A percentile compares a stretch with the other conserved stretches of the same genome.
These are phyloP conservation scores for Irpex rosettiformis DNA, from an alignment of 1,284 basidiomycete species.

Conservation along the genomic window DNA sequence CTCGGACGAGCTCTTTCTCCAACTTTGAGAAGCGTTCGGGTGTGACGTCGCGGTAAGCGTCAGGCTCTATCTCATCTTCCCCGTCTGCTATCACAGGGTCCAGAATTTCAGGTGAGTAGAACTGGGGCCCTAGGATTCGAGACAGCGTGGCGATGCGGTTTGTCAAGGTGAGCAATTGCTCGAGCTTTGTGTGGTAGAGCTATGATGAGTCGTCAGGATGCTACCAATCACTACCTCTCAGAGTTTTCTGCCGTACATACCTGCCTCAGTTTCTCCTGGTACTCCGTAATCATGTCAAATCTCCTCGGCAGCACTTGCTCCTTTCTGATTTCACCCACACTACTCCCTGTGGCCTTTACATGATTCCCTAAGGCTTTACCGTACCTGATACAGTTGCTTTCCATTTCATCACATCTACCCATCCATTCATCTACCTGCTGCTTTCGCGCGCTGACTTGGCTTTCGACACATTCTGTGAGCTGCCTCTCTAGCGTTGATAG, in stretches of 20 bases:
- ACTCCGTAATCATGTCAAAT: slow-evolving; percentile 59
- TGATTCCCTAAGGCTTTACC: slow-evolving; percentile 66
- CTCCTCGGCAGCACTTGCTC: slow-evolving; percentile 61
- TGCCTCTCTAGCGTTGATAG: slow-evolving; percentile 60
- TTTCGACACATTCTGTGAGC: slow-evolving; percentile 67
- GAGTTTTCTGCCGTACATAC: slow-evolving; percentile 36
- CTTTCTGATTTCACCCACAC: slow-evolving; percentile 57
- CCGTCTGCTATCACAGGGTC: slow-evolving; percentile 40
- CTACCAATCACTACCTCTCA: not conserved
- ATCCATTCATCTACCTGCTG: slow-evolving; percentile 73
- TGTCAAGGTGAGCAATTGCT: slow-evolving; percentile 65
- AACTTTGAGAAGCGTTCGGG: slow-evolving; percentile 73
- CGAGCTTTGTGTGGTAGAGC: slow-evolving; percentile 77
- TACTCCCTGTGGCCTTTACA: slow-evolving; percentile 57
- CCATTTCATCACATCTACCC: slow-evolving; percentile 57
- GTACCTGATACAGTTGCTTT: slow-evolving; percentile 61
- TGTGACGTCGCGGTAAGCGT: slow-evolving; percentile 61
- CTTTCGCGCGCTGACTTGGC: slow-evolving; percentile 58
- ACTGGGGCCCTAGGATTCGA: slow-evolving; percentile 58
- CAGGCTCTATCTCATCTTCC: slow-evolving; percentile 38
- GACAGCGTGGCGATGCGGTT: slow-evolving; percentile 57
- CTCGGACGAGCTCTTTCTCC: slow-evolving; percentile 77
- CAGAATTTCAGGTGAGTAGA: slow-evolving; percentile 55
- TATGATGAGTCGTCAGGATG: slow-evolving; percentile 23
- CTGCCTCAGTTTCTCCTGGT: slow-evolving; percentile 74